Evolutionary conservation across 352 stramenopile species (phyloP).

Genomic region (Aphanomyces invadans): DNA sequence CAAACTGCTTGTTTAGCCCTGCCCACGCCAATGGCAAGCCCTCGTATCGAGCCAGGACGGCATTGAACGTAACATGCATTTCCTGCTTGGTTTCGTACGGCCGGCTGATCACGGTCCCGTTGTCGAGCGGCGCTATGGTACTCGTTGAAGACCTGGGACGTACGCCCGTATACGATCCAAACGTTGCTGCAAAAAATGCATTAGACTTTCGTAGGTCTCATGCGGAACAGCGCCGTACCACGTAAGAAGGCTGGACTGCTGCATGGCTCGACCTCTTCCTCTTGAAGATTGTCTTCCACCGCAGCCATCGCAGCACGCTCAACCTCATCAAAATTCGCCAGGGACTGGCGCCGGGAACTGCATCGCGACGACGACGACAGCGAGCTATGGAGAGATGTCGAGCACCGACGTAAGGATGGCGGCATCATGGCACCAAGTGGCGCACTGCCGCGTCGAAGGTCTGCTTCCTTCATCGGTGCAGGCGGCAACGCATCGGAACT

Average conservation of each 20-base stretch:
- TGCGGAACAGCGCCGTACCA: neutral
- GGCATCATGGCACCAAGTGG: neutral
- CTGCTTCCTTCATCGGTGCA: neutral
- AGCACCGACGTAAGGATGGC: neutral
- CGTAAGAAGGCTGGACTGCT: neutral
- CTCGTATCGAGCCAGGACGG: constrained; percentile 56
- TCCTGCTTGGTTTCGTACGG: constrained; percentile 60
- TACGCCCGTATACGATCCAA: neutral
- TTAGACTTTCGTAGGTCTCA: neutral
- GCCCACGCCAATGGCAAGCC: constrained; percentile 58
- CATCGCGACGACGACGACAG: constrained; percentile 4
- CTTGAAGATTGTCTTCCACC: constrained; percentile 10
- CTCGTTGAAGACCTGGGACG: neutral
- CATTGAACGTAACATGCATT: constrained; percentile 71
- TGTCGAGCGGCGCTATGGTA: neutral
- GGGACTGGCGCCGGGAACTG: constrained; percentile 18
- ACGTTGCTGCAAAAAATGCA: neutral
- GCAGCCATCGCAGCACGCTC: constrained; percentile 12
- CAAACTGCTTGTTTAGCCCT: constrained; percentile 65
- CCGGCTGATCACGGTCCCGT: constrained; percentile 43
- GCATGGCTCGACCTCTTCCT: neutral
- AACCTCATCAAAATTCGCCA: constrained; percentile 21
- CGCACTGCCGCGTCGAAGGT: constrained; percentile 12
- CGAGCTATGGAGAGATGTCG: constrained; percentile 6
- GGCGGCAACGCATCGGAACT: neutral